Conservation (phyloP, 1,284 basidiomycete genomes). For the Cryptococcus deneoformans region DNA sequence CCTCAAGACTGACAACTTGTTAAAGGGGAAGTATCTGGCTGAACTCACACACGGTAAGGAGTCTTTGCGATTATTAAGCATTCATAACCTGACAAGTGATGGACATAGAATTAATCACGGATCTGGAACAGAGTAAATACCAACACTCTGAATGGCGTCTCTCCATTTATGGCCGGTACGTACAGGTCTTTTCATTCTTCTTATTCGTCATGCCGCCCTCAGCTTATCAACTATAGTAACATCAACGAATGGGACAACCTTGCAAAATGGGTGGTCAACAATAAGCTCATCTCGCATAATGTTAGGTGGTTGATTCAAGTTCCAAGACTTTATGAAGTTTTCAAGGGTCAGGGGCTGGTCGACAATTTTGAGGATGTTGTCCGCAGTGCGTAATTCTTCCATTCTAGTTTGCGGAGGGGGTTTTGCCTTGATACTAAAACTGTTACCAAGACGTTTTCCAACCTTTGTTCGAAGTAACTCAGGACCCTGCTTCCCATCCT, state of each 20-base stretch:
- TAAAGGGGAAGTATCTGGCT: slow-evolving; percentile 88
- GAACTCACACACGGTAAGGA: slow-evolving; percentile 81
- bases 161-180: slow-evolving; percentile 81
- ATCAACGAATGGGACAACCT: slow-evolving; percentile 94
- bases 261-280: slow-evolving; percentile 92
- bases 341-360: slow-evolving; percentile 84
- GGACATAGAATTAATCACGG: slow-evolving; percentile 81
- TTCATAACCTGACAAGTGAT: neutral
- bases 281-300: slow-evolving; percentile 94
- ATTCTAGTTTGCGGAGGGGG: too few relatives aligned
- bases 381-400: slow-evolving; percentile 58
- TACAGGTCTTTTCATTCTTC: slow-evolving; percentile 23
- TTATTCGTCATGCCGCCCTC: neutral
- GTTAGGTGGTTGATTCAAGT: slow-evolving; percentile 98
- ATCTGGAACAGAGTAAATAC: slow-evolving; percentile 98
- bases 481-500: slow-evolving; percentile 83
- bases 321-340: slow-evolving; percentile 93
- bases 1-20: slow-evolving; percentile 95
- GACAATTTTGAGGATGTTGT: slow-evolving; percentile 90
- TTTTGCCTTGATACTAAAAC: neutral
- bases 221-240: slow-evolving; percentile 35
- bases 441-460: slow-evolving; percentile 73
- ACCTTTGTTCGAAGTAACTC: slow-evolving; percentile 95
- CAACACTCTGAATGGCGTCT: slow-evolving; percentile 98
- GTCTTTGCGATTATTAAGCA: neutral